Conservation (phyloP, 1,284 basidiomycete genomes). For the Trichosporon asahii region DNA sequence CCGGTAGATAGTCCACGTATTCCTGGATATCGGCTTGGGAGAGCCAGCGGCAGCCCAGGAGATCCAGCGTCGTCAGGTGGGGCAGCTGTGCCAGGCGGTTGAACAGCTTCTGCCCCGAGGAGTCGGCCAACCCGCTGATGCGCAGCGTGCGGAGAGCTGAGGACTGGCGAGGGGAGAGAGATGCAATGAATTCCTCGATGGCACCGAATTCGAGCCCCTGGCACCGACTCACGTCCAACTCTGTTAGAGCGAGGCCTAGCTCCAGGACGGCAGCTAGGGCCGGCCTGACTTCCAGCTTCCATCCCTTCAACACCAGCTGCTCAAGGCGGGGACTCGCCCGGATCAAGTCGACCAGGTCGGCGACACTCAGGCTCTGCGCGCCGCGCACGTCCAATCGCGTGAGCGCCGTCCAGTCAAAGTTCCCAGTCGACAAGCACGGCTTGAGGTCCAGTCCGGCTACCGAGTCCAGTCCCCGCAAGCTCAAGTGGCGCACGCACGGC, state of each 20-base stretch:
- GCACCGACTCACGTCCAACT: conserved; percentile 73
- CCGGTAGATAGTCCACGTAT: conserved; percentile 52
- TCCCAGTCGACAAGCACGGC: not conserved
- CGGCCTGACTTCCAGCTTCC: conserved; percentile 56
- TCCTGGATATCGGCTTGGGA: conserved; percentile 30
- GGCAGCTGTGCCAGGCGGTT: conserved; percentile 60
- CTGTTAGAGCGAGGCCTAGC: conserved; percentile 51
- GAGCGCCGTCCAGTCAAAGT: conserved; percentile 29
- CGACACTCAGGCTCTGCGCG: conserved; percentile 63
- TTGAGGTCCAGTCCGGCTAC: conserved; percentile 53
- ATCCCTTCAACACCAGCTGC: conserved; percentile 64
- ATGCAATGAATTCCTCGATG: conserved; percentile 49
- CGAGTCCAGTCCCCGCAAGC: conserved; percentile 63
- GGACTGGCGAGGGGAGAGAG: conserved; percentile 24
- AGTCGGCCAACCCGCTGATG: conserved; percentile 62
- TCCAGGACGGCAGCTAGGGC: not conserved
- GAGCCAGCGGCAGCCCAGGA: conserved; percentile 60
- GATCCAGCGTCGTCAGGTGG: conserved; percentile 74
- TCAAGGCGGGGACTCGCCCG: conserved; percentile 63
- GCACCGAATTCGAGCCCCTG: conserved; percentile 65
- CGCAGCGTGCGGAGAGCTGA: conserved; percentile 52
- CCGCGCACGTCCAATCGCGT: conserved; percentile 66
- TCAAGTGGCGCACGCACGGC: conserved; percentile 64
- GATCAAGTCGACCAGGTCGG: conserved; percentile 67
- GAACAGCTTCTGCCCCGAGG: conserved; percentile 57